Evolutionary conservation across 768 basidiomycete genomes (phyloP).

Genomic region (Pulveroboletus sp.): DNA sequence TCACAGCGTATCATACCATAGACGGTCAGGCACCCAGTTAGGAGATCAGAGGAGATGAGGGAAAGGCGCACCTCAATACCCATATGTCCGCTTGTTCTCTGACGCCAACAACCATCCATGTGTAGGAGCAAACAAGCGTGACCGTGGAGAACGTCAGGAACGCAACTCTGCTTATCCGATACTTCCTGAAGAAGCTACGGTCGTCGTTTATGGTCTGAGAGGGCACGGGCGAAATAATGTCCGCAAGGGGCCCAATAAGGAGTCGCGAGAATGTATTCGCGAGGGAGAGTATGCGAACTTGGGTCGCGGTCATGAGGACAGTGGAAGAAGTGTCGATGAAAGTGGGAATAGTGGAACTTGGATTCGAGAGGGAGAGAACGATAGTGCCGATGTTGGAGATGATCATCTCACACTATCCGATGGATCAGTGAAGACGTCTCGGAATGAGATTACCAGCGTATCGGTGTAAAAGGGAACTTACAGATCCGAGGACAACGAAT

Average conservation of each 20-base stretch:
- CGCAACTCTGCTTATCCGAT: constrained; percentile 53
- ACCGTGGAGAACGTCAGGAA: constrained; percentile 52
- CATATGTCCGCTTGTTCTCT: constrained; percentile 52
- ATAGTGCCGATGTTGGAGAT: constrained; percentile 81
- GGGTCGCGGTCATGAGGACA: constrained; percentile 45
- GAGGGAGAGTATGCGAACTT: constrained; percentile 67
- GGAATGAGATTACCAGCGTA: background rate
- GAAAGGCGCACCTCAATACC: constrained; percentile 54
- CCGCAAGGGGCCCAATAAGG: constrained; percentile 63
- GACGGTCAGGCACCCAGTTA: background rate
- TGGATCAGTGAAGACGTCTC: background rate
- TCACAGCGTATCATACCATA: background rate
- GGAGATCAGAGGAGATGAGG: background rate
- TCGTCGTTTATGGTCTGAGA: constrained; percentile 32
- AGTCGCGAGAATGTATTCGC: constrained; percentile 71
- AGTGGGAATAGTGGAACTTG: constrained; percentile 7
- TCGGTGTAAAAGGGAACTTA: constrained; percentile 34
- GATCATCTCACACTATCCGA: constrained; percentile 66
- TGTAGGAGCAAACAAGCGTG: constrained; percentile 47
- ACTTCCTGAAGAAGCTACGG: constrained; percentile 38
- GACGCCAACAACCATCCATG: constrained; percentile 50
- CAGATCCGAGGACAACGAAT: constrained; percentile 59
- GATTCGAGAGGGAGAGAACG: constrained; percentile 53
- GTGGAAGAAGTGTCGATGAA: constrained; percentile 17
- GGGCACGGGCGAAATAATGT: constrained; percentile 62